Evolutionary conservation across 2,329 filamentous ascomycete genomes (phyloP).

Genomic region (Didymosphaeria variabile): DNA sequence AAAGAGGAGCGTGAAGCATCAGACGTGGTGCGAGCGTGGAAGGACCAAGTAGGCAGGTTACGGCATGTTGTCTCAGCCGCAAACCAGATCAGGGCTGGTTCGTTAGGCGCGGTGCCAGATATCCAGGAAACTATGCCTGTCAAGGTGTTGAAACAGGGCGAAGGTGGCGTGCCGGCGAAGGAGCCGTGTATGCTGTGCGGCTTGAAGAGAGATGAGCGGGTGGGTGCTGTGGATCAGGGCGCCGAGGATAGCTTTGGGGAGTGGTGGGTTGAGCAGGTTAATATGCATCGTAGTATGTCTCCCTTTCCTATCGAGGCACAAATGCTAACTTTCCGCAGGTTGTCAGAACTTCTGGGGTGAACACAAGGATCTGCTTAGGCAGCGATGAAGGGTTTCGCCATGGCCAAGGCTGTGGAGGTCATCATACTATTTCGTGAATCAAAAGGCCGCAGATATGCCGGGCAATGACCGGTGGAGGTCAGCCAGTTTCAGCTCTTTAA

Average conservation of each 20-base stretch:
- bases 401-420: not conserved
- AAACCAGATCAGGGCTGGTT: slow-evolving; percentile 59
- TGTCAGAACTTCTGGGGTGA: slow-evolving; percentile 88
- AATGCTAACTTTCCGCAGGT: slow-evolving; percentile 51
- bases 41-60: slow-evolving; percentile 76
- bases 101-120: slow-evolving; percentile 68
- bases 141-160: slow-evolving; percentile 65
- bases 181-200: slow-evolving; percentile 87
- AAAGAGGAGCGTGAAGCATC: slow-evolving; percentile 86
- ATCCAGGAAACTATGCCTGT: slow-evolving; percentile 74
- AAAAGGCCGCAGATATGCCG: no score
- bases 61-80: slow-evolving; percentile 75
- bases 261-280: slow-evolving; percentile 84
- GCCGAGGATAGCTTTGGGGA: slow-evolving; percentile 94
- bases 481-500: no score
- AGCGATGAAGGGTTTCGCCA: slow-evolving; percentile 60
- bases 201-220: slow-evolving; percentile 84
- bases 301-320: not conserved
- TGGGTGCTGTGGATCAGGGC: slow-evolving; percentile 76
- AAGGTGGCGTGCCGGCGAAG: slow-evolving; percentile 76
- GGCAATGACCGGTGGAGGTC: no score
- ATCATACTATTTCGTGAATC: no score
- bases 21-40: slow-evolving; percentile 80
- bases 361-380: slow-evolving; percentile 74
- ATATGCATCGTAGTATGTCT: slow-evolving; percentile 70